Evolutionary conservation across 441 rosid genomes (phyloP).

Genomic region (Melastoma candidum): DNA sequence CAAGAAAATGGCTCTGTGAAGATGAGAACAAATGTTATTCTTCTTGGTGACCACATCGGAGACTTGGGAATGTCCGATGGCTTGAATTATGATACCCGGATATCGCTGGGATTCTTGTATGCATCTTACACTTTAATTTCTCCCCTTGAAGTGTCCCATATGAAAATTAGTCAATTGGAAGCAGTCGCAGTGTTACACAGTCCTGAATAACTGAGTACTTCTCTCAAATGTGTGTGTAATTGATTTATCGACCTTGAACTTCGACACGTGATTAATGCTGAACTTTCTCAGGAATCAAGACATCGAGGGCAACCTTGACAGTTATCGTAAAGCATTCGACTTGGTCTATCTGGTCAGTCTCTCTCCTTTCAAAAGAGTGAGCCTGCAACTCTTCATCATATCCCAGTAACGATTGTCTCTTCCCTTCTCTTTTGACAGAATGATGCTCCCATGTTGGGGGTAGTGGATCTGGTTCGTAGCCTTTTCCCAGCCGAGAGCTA

Average conservation of each 20-base stretch:
- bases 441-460: slow-evolving; percentile 66
- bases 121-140: slow-evolving; percentile 15
- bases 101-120: slow-evolving; percentile 78
- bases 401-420: slow-evolving; percentile 1
- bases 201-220: no score
- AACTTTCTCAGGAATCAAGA: slow-evolving; percentile 55
- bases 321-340: slow-evolving; percentile 63
- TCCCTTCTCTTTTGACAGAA: slow-evolving; percentile 28
- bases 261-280: no score
- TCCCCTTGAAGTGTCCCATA: no score
- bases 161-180: no score
- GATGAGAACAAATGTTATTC: slow-evolving; percentile 69
- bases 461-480: slow-evolving; percentile 47
- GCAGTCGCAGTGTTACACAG: no score
- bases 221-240: no score
- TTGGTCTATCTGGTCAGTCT: slow-evolving; percentile 60
- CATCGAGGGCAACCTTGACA: slow-evolving; percentile 41
- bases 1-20: slow-evolving; percentile 37
- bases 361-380: background rate
- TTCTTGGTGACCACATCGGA: slow-evolving; percentile 81
- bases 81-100: slow-evolving; percentile 54
- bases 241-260: no score
- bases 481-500: slow-evolving; percentile 30
- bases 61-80: slow-evolving; percentile 90
- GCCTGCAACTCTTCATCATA: background rate